phyloP scores from a whole-genome alignment of 306 rosid genomes.

The Glycine latifolia region DNA sequence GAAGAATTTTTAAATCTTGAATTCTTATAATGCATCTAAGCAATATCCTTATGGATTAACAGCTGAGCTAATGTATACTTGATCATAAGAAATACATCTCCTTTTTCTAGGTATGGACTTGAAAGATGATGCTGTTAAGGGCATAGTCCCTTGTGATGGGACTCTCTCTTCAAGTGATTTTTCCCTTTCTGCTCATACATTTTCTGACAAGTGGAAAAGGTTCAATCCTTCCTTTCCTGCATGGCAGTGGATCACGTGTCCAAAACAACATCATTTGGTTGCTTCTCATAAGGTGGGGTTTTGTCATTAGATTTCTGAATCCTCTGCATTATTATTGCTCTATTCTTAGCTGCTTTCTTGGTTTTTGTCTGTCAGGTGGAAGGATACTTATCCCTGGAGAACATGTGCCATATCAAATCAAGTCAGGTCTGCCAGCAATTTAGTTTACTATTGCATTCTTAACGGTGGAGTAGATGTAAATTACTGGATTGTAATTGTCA shows the following conservation, averaged over 20 bases:
- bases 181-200: conserved; percentile 60
- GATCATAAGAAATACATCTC: too few relatives aligned
- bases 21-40: too few relatives aligned
- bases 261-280: conserved; percentile 46
- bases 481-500: conserved; percentile 4
- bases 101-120: conserved; percentile 45
- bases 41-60: too few relatives aligned
- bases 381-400: conserved; percentile 81
- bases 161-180: conserved; percentile 66
- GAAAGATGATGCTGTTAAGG: conserved; percentile 29
- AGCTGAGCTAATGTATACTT: too few relatives aligned
- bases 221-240: conserved; percentile 61
- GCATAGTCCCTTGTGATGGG: conserved; percentile 65
- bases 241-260: conserved; percentile 71
- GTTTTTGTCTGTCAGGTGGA: conserved; percentile 46
- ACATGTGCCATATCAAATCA: conserved; percentile 53
- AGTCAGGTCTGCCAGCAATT: conserved; percentile 47
- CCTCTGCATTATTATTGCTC: neutral
- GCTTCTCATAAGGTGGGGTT: conserved; percentile 51
- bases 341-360: conserved; percentile 4
- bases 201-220: conserved; percentile 66
- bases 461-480: conserved; percentile 20
- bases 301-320: conserved; percentile 1
- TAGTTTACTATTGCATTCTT: conserved; percentile 20
- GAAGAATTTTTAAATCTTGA: too few relatives aligned